A percentile compares a stretch with the other conserved stretches of the same genome.
Conservation (phyloP, 495 filamentous ascomycete genomes). For the Ramalina peruviana region DNA sequence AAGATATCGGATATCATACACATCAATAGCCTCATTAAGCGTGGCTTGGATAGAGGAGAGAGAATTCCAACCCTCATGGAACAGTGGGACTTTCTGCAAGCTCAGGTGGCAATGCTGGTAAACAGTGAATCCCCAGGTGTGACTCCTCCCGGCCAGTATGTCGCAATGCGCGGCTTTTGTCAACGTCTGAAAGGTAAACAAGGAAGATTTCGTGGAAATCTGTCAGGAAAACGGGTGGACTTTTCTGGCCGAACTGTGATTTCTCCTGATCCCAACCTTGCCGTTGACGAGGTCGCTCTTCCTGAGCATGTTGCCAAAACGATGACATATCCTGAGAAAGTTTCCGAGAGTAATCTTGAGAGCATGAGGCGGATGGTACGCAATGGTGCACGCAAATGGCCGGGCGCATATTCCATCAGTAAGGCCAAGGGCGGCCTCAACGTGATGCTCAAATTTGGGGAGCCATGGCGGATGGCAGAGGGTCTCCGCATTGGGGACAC, state of each 20-base stretch:
- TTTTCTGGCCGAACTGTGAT: slow-evolving; percentile 97
- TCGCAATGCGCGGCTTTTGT: slow-evolving; percentile 80
- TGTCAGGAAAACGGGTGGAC: slow-evolving; percentile 96
- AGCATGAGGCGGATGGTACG: slow-evolving; percentile 59
- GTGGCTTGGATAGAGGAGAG: slow-evolving; percentile 64
- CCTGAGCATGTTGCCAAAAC: slow-evolving; percentile 82
- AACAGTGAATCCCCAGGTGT: slow-evolving; percentile 93
- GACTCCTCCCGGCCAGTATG: slow-evolving; percentile 57
- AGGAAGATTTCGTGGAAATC: slow-evolving; percentile 88
- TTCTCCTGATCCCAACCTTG: slow-evolving; percentile 87
- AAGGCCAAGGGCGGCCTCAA: slow-evolving; percentile 59
- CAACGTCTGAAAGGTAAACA: slow-evolving; percentile 95
- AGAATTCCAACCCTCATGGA: slow-evolving; percentile 86
- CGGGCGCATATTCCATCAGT: slow-evolving; percentile 70
- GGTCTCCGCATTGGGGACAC: slow-evolving; percentile 70
- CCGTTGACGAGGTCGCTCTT: slow-evolving; percentile 87
- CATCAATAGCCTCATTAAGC: slow-evolving; percentile 69
- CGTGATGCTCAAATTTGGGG: slow-evolving; percentile 60
- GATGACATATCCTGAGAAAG: slow-evolving; percentile 85
- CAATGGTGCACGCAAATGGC: slow-evolving; percentile 64
- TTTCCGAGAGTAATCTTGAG: slow-evolving; percentile 65
- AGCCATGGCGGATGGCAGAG: slow-evolving; percentile 49
- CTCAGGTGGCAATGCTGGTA: slow-evolving; percentile 92
- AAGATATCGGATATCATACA: slow-evolving; percentile 90
- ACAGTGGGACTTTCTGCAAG: slow-evolving; percentile 92